Percentiles rank a stretch among this genome's conserved stretches.
Conservation (phyloP, 2,329 filamentous ascomycete species). For the Aspergillus tamarii region DNA sequence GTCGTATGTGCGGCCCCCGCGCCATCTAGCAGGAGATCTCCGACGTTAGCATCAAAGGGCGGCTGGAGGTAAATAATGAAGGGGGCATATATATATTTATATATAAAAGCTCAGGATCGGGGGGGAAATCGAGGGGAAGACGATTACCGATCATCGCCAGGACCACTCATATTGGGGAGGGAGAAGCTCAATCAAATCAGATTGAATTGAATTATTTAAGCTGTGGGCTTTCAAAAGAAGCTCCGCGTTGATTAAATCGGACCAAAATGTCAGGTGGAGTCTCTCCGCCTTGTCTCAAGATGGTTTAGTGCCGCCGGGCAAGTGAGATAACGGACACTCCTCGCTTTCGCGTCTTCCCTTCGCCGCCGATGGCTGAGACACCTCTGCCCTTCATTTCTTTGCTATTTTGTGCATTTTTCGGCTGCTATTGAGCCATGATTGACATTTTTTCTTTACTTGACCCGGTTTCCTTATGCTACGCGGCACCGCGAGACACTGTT, state of each 20-base stretch:
- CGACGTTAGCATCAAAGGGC: background rate
- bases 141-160: conserved; percentile 40
- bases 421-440: conserved; percentile 19
- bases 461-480: conserved; percentile 9
- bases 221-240: conserved; percentile 1
- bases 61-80: conserved; percentile 2
- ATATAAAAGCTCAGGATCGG: background rate
- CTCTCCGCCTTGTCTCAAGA: conserved; percentile 25
- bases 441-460: conserved; percentile 4
- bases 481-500: conserved; percentile 11
- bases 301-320: background rate
- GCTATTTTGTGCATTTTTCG: background rate
- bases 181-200: conserved; percentile 2
- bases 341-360: conserved; percentile 19
- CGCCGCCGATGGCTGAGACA: conserved; percentile 7
- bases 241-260: background rate
- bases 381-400: conserved; percentile 2
- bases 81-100: background rate
- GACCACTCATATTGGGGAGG: conserved; percentile 38
- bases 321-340: conserved; percentile 6
- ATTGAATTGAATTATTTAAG: background rate
- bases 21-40: conserved; percentile 37
- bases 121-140: background rate
- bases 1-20: conserved; percentile 40
- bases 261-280: conserved; percentile 4